Percentiles rank a stretch among this genome's conserved stretches.
These are phyloP conservation scores for Plasmodium yoelii DNA, from an alignment of 169 alveolate genomes.

Conservation along the genomic window DNA sequence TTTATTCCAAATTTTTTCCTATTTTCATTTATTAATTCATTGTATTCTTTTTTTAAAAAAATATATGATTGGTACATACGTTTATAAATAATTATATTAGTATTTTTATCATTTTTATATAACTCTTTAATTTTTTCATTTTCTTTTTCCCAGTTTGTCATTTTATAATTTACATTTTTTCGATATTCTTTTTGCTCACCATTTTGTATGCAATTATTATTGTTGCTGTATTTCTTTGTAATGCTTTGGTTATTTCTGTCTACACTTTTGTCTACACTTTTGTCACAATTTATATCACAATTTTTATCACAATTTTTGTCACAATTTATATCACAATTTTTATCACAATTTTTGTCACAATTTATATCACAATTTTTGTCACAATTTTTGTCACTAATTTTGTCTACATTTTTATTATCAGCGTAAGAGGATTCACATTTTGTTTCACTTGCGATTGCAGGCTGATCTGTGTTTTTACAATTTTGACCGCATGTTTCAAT, in stretches of 20 bases:
- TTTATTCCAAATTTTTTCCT: constrained; percentile 33
- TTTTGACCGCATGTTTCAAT: neutral
- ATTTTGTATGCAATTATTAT: neutral
- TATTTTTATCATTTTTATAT: constrained; percentile 40
- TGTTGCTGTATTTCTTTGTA: neutral
- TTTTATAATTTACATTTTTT: neutral
- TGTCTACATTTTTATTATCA: neutral
- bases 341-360: too few species aligned
- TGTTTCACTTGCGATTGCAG: neutral
- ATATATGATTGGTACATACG: constrained; percentile 74
- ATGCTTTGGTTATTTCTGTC: neutral
- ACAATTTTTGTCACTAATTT: too few species aligned
- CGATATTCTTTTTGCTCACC: neutral
- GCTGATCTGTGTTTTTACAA: too few species aligned
- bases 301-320: too few species aligned
- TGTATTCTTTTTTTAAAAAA: constrained; percentile 40
- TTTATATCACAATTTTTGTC: too few species aligned
- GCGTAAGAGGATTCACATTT: neutral
- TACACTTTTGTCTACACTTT: neutral
- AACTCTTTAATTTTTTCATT: constrained; percentile 43
- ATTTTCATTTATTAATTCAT: constrained; percentile 24
- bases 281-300: too few species aligned
- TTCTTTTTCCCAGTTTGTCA: neutral
- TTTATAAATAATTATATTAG: constrained; percentile 48
- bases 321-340: too few species aligned